A percentile compares a stretch with the other conserved stretches of the same genome.
These are phyloP conservation scores for Rhododendron kiyosumense DNA, from an alignment of 148 eudicot species.

Conservation along the genomic window DNA sequence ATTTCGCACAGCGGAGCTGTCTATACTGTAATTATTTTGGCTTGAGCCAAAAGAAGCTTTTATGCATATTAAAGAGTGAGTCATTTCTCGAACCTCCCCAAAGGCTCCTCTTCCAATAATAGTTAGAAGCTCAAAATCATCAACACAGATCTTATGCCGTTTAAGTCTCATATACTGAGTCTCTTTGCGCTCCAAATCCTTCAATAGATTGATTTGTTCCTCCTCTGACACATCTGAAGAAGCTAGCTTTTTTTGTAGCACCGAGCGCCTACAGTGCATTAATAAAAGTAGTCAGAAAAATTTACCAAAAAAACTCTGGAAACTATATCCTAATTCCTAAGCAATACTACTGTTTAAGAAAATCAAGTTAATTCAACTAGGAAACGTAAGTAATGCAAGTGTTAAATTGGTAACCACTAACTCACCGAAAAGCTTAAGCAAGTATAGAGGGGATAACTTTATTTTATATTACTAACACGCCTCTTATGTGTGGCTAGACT, in stretches of 20 bases:
- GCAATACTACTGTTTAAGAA: background rate
- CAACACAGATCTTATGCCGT: slow-evolving; percentile 50
- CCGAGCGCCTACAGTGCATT: slow-evolving; percentile 38
- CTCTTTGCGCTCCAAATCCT: slow-evolving; percentile 67
- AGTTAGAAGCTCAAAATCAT: slow-evolving; percentile 53
- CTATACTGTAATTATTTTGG: background rate
- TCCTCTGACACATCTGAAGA: slow-evolving; percentile 42
- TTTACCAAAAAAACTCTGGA: background rate
- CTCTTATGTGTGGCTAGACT: background rate
- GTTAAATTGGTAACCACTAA: background rate
- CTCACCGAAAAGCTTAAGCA: background rate
- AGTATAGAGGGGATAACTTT: background rate
- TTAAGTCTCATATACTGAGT: slow-evolving; percentile 58
- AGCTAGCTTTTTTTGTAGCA: slow-evolving; percentile 42
- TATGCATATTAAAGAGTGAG: background rate
- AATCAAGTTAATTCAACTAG: background rate
- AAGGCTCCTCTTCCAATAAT: slow-evolving; percentile 73
- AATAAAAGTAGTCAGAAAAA: slow-evolving; percentile 2
- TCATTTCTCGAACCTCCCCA: slow-evolving; percentile 48
- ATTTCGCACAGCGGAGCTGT: background rate
- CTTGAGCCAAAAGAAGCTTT: background rate
- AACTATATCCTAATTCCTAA: background rate
- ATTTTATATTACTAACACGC: background rate
- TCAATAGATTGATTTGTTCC: slow-evolving; percentile 45
- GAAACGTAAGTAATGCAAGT: background rate